Evolutionary conservation across 1,284 basidiomycete genomes (phyloP).

Genomic region (Austroboletus novae-zelandiae): DNA sequence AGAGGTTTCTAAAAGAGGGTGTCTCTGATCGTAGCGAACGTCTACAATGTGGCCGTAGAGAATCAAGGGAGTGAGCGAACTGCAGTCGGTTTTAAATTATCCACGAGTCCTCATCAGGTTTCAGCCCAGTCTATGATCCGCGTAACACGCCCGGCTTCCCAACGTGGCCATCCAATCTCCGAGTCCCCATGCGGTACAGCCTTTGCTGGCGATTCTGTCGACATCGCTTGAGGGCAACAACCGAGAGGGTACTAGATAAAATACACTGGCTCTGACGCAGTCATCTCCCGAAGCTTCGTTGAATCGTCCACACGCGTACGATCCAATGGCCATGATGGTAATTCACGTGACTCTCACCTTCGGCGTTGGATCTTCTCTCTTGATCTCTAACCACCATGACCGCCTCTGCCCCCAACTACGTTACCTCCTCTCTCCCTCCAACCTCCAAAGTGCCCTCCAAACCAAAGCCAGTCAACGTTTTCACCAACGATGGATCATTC

Average conservation of each 20-base stretch:
- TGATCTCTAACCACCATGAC: constrained; percentile 10
- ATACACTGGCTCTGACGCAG: constrained; percentile 47
- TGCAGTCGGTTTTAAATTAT: neutral
- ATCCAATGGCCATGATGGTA: constrained; percentile 7
- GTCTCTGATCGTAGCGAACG: neutral
- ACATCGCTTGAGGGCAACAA: constrained; percentile 49
- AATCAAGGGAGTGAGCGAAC: too few species aligned
- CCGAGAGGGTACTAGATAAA: constrained; percentile 46
- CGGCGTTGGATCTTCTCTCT: neutral
- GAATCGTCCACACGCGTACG: constrained; percentile 45
- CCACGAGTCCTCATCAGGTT: neutral
- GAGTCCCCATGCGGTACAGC: constrained; percentile 52
- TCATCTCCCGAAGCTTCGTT: constrained; percentile 55
- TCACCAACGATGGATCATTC: constrained; percentile 60
- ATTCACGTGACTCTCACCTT: constrained; percentile 5
- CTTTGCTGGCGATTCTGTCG: constrained; percentile 44
- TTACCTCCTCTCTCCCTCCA: constrained; percentile 1
- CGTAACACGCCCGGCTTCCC: too few species aligned
- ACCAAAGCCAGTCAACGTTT: constrained; percentile 51
- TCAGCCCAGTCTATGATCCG: constrained; percentile 5
- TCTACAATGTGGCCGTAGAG: too few species aligned
- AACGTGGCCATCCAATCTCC: constrained; percentile 19
- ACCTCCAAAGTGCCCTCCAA: constrained; percentile 28
- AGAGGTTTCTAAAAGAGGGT: constrained; percentile 1
- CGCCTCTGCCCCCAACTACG: neutral